Evolutionary conservation across 805 yeast species (phyloP).

Genomic region (Ogataea angusta): DNA sequence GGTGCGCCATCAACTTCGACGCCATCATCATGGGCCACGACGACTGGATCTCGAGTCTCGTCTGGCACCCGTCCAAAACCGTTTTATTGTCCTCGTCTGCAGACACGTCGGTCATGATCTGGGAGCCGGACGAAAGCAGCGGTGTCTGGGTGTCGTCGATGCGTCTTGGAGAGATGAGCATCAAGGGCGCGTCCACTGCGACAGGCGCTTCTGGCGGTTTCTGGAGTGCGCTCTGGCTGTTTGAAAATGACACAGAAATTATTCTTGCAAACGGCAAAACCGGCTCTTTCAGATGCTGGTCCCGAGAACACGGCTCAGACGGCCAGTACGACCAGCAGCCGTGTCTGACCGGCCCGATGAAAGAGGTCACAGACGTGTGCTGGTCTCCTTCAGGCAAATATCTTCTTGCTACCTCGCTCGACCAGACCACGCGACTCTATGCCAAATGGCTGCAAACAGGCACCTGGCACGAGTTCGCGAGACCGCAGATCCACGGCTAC

Average conservation of each 20-base stretch:
- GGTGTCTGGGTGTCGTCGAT: conserved; percentile 86
- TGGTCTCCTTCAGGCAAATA: conserved; percentile 72
- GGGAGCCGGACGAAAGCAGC: conserved; percentile 84
- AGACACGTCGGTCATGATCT: conserved; percentile 87
- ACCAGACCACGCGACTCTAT: conserved; percentile 87
- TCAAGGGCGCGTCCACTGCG: conserved; percentile 97
- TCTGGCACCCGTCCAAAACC: conserved; percentile 70
- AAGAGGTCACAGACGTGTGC: conserved; percentile 69
- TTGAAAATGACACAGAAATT: conserved; percentile 36
- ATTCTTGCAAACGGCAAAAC: conserved; percentile 85
- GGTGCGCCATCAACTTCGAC: conserved; percentile 71
- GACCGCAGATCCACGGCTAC: conserved; percentile 98
- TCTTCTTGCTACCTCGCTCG: conserved; percentile 75
- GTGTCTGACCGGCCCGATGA: conserved; percentile 75
- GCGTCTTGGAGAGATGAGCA: conserved; percentile 86
- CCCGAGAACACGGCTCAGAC: conserved; percentile 21
- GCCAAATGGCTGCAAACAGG: conserved; percentile 52
- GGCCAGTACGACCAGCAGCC: conserved; percentile 34
- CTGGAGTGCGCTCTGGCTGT: conserved; percentile 69
- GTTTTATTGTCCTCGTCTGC: conserved; percentile 82
- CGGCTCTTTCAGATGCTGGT: conserved; percentile 88
- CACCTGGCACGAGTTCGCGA: conserved; percentile 87
- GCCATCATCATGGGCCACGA: conserved; percentile 97
- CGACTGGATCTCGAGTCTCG: conserved; percentile 88
- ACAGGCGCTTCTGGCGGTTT: conserved; percentile 85